Evolutionary conservation across 78 protist species (phyloP).

Genomic region (Tieghemostelium lacteum): DNA sequence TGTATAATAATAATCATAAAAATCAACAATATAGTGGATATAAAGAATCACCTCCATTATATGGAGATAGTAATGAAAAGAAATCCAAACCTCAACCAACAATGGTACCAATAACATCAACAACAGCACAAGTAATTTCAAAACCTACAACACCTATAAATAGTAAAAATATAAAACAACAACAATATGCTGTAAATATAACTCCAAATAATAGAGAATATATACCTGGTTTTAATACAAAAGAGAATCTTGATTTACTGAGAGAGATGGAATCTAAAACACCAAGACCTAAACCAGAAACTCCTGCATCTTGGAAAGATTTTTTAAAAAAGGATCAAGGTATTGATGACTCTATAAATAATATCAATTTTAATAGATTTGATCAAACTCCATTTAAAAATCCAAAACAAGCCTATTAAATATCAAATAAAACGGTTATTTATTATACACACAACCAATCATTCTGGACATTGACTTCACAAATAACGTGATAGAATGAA

Average conservation of each 20-base stretch:
- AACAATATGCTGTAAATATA: neutral
- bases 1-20: neutral
- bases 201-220: neutral
- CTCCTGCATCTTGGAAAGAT: slow-evolving; percentile 38
- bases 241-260: slow-evolving; percentile 1
- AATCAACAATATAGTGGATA: neutral
- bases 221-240: neutral
- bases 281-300: slow-evolving; percentile 9
- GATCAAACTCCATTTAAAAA: neutral
- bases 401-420: no score
- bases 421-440: no score
- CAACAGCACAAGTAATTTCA: neutral
- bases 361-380: neutral
- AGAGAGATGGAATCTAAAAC: slow-evolving; percentile 4
- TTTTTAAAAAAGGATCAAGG: slow-evolving; percentile 12
- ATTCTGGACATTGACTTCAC: no score
- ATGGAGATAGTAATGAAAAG: neutral
- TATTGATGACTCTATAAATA: neutral
- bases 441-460: no score
- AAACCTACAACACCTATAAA: neutral
- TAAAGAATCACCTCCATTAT: neutral
- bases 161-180: neutral
- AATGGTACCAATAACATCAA: slow-evolving; percentile 8
- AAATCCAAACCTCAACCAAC: neutral
- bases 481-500: no score